Base-by-base conservation (phyloP, 331 rosid genomes). In the Ulmus americana region DNA sequence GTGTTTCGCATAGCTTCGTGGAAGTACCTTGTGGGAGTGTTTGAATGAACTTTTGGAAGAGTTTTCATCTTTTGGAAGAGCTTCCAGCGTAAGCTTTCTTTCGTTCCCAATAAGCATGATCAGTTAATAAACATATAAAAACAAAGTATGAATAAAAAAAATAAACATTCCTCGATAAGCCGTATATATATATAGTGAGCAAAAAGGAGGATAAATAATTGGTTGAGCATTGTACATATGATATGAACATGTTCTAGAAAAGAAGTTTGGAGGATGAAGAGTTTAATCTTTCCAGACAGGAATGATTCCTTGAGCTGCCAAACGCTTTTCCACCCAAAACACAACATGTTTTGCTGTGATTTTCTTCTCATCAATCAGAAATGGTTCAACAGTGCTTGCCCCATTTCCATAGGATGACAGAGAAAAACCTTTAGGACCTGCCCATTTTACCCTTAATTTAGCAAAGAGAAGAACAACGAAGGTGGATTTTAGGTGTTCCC, bases 371-470 rank as follows among this genome's bases (percentile, higher is more conserved):
- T 94, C 99, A 43, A 85, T 8, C 3, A 90, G 95, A 73, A 94
- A 94, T 6, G 99, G 97, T 68, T 94, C 99, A 22, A 94, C 95
- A 0, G 97, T 88, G 80, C 98, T 87, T 67, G 85, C 82, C 77
- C 16, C 88, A 52, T 71, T 49, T 67, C 90, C 95, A 69, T 82
- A 89, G 1, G 95, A 90, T 65, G 97, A 90, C 20, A 90, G 45
- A n/a, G 99, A 79, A 77, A 94, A 87, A 53, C 95, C 99, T 65
- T 94, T 94, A 44, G 99, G 96, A 69, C 99, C 97, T 90, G 81
- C 42, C 67, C 62, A 63, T 16, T 47, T 9, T 47, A 5, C 14
- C 4, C 11, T 2, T 3, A 47, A 10, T 10, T 14, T 10, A 10
- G 5, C 11, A 47, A 5, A 47, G 11, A 47, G 14, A 10, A 2